Conservation (phyloP, 148 eudicot genomes). For the Amaranthus hypochondriacus region DNA sequence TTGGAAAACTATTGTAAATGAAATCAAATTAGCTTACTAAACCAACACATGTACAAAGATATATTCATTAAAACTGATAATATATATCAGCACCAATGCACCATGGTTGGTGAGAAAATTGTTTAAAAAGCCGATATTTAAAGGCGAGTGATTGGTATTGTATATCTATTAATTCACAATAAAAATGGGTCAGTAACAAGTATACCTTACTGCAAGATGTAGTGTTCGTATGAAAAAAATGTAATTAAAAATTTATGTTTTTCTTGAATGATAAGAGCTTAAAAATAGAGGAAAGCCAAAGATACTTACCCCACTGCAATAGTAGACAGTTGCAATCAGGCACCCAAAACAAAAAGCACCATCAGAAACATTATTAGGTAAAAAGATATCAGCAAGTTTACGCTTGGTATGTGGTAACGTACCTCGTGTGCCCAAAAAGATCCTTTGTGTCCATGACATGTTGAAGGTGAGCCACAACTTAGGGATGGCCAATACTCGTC, state of each 20-base stretch:
- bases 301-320: slow-evolving; percentile 85
- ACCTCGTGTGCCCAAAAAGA: slow-evolving; percentile 97
- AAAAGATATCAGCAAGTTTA: slow-evolving; percentile 11
- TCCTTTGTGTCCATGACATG: slow-evolving; percentile 75
- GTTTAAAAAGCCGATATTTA: not conserved
- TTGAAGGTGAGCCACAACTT: slow-evolving; percentile 62
- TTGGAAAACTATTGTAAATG: too few species aligned
- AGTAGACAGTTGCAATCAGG: slow-evolving; percentile 28
- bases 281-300: slow-evolving; percentile 21
- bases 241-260: too few species aligned
- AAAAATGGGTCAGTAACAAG: not conserved
- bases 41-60: too few species aligned
- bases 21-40: too few species aligned
- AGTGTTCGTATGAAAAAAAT: too few species aligned
- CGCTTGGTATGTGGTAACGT: slow-evolving; percentile 7
- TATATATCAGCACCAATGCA: not conserved
- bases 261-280: not conserved
- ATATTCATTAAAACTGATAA: not conserved
- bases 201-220: not conserved
- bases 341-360: slow-evolving; percentile 31
- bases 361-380: slow-evolving; percentile 36
- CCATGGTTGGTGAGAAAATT: not conserved
- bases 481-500: slow-evolving; percentile 87
- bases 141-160: not conserved
- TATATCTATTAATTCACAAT: not conserved